phyloP scores from a whole-genome alignment of 768 basidiomycete genomes.

The Kwoniella pini region DNA sequence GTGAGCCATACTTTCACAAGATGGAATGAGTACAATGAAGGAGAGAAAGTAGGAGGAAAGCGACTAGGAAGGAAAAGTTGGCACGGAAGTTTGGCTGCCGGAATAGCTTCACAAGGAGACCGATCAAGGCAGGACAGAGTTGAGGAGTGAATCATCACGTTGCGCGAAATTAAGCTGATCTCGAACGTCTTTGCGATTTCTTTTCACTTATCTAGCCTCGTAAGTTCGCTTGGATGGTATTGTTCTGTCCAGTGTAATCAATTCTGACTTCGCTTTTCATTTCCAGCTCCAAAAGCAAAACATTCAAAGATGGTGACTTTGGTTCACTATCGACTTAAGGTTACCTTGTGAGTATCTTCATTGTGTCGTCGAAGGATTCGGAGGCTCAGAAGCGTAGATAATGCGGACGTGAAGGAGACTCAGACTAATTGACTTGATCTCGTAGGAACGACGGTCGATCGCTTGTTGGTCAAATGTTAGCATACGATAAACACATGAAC shows the following conservation, averaged over 20 bases:
- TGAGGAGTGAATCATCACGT: too few species aligned
- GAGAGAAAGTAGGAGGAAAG: too few species aligned
- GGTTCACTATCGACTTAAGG: slow-evolving; percentile 96
- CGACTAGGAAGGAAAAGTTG: too few species aligned
- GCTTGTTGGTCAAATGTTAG: slow-evolving; percentile 97
- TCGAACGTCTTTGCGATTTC: too few species aligned
- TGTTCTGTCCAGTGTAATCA: too few species aligned
- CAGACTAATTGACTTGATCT: not conserved
- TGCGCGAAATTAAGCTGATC: not conserved
- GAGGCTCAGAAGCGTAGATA: not conserved
- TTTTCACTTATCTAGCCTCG: slow-evolving; percentile 15
- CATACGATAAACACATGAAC: slow-evolving; percentile 99
- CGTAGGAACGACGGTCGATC: slow-evolving; percentile 77
- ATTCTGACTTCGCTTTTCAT: not conserved
- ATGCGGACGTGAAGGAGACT: too few species aligned
- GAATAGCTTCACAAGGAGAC: too few species aligned
- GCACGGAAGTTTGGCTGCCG: too few species aligned
- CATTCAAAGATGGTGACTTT: slow-evolving; percentile 97
- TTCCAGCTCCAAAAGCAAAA: slow-evolving; percentile 79
- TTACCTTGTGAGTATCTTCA: slow-evolving; percentile 73
- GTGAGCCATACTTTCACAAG: slow-evolving; percentile 13
- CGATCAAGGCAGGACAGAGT: not conserved
- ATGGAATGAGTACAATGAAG: too few species aligned
- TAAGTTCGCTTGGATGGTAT: slow-evolving; percentile 10
- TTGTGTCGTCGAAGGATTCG: not conserved